Base-by-base conservation (phyloP, 176 grass and related monocot species). In the Musa troglodytarum region DNA sequence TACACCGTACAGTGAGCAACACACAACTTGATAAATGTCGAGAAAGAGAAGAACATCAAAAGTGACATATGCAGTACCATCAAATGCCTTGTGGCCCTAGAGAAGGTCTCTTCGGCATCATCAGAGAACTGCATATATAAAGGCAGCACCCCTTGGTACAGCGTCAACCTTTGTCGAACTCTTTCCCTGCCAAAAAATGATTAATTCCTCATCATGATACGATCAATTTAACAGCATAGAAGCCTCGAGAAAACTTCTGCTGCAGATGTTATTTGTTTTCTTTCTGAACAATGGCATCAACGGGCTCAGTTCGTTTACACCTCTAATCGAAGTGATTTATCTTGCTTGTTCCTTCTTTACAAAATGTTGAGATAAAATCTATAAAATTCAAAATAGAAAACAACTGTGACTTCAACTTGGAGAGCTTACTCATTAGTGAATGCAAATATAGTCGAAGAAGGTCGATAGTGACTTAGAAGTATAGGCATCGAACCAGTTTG, bases 21-120 rank as follows among this genome's bases (percentile, higher is more conserved):
- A 75, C 79, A 54, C 8, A 75, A 56, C 52, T 28, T 25, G 65
- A 79, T 52, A 22, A 68, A 80, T 49, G 68, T 2, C 16, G 28
- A 2, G 2, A 65, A 7, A 22, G 1, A 0, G 11, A 10, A 56
- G 83, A 74, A 26, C 28, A 11, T 43, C 55, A 21, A 53, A 81
- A 69, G 53, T 68, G 1, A 15, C 52, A 25, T 28, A 43, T 43
- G 34, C 34, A 43, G 59, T 90, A 96, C 92, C 89, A 92, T 25
- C 89, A 96, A 84, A 82, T 54, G 74, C 28, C 79, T 89, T 65
- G 90, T 88, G 69, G 92, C 92, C 84, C 83, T 92, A 16, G 85
- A 89, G 83, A 96, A 92, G 78, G 89, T 96, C 80, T 96, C 92
- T 80, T 96, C 92, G 52, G 92, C 87, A 23, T 92, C 89, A 84